Evolutionary conservation across 2,329 filamentous ascomycete species (phyloP).

Genomic region (Akanthomyces lecanii): DNA sequence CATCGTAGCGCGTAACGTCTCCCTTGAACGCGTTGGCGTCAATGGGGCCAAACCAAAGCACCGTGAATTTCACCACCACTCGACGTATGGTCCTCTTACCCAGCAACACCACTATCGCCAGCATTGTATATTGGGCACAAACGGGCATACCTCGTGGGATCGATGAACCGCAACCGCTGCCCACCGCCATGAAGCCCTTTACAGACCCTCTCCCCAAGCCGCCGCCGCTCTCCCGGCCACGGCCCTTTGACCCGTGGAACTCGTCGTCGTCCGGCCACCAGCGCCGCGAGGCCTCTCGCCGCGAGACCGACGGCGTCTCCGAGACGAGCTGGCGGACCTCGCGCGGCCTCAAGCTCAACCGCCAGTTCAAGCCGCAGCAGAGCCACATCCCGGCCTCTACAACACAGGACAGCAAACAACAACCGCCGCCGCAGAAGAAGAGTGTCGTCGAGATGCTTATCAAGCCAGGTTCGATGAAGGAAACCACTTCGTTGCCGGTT

Average conservation of each 20-base stretch:
- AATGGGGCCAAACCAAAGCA: too few species aligned
- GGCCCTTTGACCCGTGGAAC: conserved; percentile 65
- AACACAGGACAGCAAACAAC: conserved; percentile 28
- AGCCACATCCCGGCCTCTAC: conserved; percentile 25
- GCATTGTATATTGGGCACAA: too few species aligned
- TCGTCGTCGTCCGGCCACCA: conserved; percentile 75
- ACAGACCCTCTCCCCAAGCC: conserved; percentile 26
- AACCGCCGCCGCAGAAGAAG: conserved; percentile 19
- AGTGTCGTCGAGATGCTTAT: conserved; percentile 54
- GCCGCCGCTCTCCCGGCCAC: conserved; percentile 39
- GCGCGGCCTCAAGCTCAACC: conserved; percentile 61
- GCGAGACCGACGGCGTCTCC: conserved; percentile 57
- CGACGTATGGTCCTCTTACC: too few species aligned
- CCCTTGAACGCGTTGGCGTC: too few species aligned
- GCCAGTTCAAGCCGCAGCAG: conserved; percentile 29
- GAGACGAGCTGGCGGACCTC: conserved; percentile 67
- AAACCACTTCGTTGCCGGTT: background rate
- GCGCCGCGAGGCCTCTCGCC: conserved; percentile 30
- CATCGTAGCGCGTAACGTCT: too few species aligned
- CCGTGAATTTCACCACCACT: too few species aligned
- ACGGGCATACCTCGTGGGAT: too few species aligned
- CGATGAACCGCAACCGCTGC: too few species aligned
- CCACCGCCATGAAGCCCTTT: conserved; percentile 10
- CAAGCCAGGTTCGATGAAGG: conserved; percentile 41
- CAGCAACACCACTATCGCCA: too few species aligned